These are phyloP conservation scores for Neohortaea acidophila DNA, from an alignment of 495 filamentous ascomycete genomes.

Conservation along the genomic window DNA sequence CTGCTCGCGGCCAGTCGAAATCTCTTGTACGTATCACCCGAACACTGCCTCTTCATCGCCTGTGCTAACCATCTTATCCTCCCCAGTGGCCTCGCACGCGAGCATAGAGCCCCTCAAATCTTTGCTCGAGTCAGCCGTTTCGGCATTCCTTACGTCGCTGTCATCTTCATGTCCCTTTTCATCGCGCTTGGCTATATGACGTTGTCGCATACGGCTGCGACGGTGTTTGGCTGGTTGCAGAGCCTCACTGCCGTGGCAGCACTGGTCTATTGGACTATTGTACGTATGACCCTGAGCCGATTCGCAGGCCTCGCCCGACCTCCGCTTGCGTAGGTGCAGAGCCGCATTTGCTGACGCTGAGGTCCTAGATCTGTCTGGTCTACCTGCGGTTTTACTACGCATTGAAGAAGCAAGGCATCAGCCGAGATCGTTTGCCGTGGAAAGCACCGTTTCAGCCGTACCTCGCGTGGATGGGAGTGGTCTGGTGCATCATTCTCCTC, in stretches of 20 bases:
- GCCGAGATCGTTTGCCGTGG: conserved; percentile 40
- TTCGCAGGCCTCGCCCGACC: too few relatives aligned
- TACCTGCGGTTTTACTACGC: conserved; percentile 45
- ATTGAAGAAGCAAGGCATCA: conserved; percentile 37
- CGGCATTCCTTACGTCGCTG: conserved; percentile 47
- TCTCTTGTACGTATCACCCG: conserved; percentile 53
- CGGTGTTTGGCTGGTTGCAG: conserved; percentile 27
- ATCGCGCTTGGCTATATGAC: conserved; percentile 43
- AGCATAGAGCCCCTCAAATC: conserved; percentile 47
- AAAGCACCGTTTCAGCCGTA: conserved; percentile 46
- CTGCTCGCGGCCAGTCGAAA: conserved; percentile 67
- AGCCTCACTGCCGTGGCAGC: conserved; percentile 26
- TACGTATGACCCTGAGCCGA: conserved; percentile 27
- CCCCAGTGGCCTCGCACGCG: too few relatives aligned
- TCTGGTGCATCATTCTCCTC: conserved; percentile 39
- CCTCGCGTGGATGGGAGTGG: conserved; percentile 42
- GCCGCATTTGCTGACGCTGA: too few relatives aligned
- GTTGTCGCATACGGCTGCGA: conserved; percentile 33
- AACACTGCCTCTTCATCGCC: too few relatives aligned
- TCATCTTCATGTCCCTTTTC: conserved; percentile 35
- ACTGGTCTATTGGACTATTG: conserved; percentile 41
- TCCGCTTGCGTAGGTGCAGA: too few relatives aligned
- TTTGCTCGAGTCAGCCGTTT: conserved; percentile 38
- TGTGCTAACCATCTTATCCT: too few relatives aligned
- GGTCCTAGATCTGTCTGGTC: too few relatives aligned